phyloP scores from a whole-genome alignment of 2,329 filamentous ascomycete species.

The Endocalyx cinctus region DNA sequence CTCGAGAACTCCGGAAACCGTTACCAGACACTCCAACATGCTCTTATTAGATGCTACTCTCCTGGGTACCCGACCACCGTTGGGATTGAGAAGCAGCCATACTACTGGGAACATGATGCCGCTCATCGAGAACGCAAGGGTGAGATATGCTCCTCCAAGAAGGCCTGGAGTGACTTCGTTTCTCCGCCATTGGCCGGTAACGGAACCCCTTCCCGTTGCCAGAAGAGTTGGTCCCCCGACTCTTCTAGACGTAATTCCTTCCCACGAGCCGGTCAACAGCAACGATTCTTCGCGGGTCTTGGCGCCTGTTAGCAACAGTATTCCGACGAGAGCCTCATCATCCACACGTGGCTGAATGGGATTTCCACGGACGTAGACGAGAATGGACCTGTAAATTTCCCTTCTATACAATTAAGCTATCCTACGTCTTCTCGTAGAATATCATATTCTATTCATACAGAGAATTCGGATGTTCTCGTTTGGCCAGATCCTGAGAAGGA shows the following conservation, averaged over 20 bases:
- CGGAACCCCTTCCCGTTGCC: constrained; percentile 7
- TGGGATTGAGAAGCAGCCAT: too few species aligned
- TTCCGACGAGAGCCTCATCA: constrained; percentile 7
- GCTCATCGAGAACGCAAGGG: constrained; percentile 17
- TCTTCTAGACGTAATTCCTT: constrained; percentile 11
- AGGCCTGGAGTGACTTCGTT: too few species aligned
- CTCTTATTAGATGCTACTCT: constrained; percentile 13
- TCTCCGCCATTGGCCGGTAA: constrained; percentile 9
- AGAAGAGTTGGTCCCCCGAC: constrained; percentile 8
- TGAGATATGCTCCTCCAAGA: constrained; percentile 7
- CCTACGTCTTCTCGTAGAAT: too few species aligned
- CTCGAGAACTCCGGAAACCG: constrained; percentile 9
- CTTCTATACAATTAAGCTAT: too few species aligned
- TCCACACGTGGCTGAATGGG: constrained; percentile 13
- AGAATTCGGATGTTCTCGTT: too few species aligned
- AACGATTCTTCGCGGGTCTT: constrained; percentile 7
- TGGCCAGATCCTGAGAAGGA: too few species aligned
- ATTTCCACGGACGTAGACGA: constrained; percentile 3
- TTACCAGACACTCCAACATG: constrained; percentile 4
- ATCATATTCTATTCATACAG: too few species aligned
- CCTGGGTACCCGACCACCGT: too few species aligned
- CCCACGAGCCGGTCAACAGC: constrained; percentile 11
- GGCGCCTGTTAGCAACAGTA: constrained; percentile 7
- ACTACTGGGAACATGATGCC: too few species aligned
- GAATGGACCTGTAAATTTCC: not conserved